Evolutionary conservation across 106 monocot genomes (phyloP), one percentile per base, ranked within the genome.

Genomic region (Acanthochlamys bracteata): DNA sequence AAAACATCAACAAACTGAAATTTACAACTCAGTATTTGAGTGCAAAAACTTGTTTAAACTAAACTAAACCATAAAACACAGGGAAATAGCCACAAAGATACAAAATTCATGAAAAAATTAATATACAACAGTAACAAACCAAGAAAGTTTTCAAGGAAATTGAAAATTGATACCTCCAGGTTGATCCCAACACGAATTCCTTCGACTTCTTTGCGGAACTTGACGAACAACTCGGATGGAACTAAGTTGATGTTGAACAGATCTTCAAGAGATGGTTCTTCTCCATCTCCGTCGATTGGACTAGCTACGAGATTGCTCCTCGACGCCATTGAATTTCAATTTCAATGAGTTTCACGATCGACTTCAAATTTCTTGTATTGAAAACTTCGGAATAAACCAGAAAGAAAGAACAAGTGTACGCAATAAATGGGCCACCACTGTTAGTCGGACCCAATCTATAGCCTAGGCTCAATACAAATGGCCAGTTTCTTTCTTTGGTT

Each of bases 161-260:
- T 24, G 15, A 46, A 17, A 1, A 24, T 0, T 24, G 42, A 7
- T 49, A 88, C 87, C 83, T 88, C 87, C 61, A 88, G 72, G 43
- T 88, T 88, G 65, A 83, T 55, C 42, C 83, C 87, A 42, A 88
- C 20, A 41, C 87, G 80, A 53, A 88, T 55, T 3, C 69, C 77
- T 53, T 73, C 24, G 62, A 78, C n/a, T 74, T 88, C 77, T 71
- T 83, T 88, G 64, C 87, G 83, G 69, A 88, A 88, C 72, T 88
- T 88, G 83, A 88, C 59, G 77, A 72, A 80, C 39, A 88, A 77
- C 57, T 88, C 87, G 12, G 87, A 83, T 10, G 87, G 87, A 22
- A 88, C 56, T 39, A 83, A 65, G 66, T 88, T 83, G 42, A 88
- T 88, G 66, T 67, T 68, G 79, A 80, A 88, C 20, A 80, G 80